These are phyloP conservation scores for Diaporthe citrichinensis DNA, from an alignment of 2,329 filamentous ascomycete genomes.

Conservation along the genomic window DNA sequence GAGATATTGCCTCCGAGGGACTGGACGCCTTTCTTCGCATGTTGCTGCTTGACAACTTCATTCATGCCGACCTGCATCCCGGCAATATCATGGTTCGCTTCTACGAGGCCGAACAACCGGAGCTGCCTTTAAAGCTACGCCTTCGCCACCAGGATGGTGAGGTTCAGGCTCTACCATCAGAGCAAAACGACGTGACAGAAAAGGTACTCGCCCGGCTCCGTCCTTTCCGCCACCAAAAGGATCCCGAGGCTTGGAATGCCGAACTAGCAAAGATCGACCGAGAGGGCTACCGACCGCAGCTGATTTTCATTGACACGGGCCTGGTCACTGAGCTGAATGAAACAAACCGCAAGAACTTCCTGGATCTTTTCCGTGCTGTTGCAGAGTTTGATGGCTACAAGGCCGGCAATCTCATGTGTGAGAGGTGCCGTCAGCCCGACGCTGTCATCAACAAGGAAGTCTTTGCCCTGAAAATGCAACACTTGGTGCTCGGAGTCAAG, in stretches of 20 bases:
- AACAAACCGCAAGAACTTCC: constrained; percentile 88
- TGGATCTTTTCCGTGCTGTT: constrained; percentile 95
- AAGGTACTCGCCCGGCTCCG: constrained; percentile 85
- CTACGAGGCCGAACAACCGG: constrained; percentile 84
- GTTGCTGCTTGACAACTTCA: constrained; percentile 97
- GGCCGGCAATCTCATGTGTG: constrained; percentile 95
- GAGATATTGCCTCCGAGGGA: constrained; percentile 94
- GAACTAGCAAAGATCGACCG: constrained; percentile 83
- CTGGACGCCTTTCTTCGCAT: constrained; percentile 96
- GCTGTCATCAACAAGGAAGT: constrained; percentile 90
- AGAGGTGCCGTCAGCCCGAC: constrained; percentile 92
- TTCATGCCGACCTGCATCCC: constrained; percentile 95
- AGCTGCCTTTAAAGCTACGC: constrained; percentile 65
- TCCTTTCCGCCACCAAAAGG: constrained; percentile 74
- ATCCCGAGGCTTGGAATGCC: constrained; percentile 78
- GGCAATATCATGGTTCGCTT: constrained; percentile 99
- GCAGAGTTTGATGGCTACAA: constrained; percentile 98
- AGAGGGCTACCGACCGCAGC: constrained; percentile 92
- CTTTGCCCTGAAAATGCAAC: constrained; percentile 97
- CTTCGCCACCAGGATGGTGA: constrained; percentile 50
- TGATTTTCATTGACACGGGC: constrained; percentile 98
- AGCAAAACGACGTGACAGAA: constrained; percentile 80
- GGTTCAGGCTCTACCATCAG: constrained; percentile 57
- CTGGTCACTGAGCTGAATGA: constrained; percentile 94
- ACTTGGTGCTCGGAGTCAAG: constrained; percentile 92